phyloP scores from a whole-genome alignment of 441 rosid species.

The Gossypium gossypioides region DNA sequence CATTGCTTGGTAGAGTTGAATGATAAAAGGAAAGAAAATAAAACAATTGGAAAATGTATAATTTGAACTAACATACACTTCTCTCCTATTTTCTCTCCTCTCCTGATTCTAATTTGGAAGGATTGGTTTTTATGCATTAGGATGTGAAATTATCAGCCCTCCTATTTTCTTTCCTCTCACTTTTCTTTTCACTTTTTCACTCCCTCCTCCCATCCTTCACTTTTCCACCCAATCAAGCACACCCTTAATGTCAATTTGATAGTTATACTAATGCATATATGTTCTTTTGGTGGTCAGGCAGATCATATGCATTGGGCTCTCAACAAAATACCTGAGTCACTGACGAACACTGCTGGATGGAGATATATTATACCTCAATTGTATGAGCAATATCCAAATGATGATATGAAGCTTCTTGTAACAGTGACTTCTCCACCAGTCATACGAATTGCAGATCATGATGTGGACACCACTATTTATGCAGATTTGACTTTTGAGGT shows the following conservation, averaged over 20 bases:
- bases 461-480: conserved; percentile 37
- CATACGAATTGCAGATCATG: conserved; percentile 31
- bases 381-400: conserved; percentile 47
- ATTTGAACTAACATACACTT: too few relatives aligned
- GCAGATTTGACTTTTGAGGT: conserved; percentile 48
- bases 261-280: background rate
- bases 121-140: too few relatives aligned
- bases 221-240: too few relatives aligned
- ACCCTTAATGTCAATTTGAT: background rate
- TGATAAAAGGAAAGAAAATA: too few relatives aligned
- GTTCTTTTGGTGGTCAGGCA: conserved; percentile 38
- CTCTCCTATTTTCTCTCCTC: too few relatives aligned
- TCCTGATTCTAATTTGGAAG: too few relatives aligned
- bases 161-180: too few relatives aligned
- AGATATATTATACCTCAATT: conserved; percentile 54
- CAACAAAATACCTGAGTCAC: conserved; percentile 40
- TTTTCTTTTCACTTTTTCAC: too few relatives aligned
- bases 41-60: too few relatives aligned
- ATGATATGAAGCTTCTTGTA: conserved; percentile 42
- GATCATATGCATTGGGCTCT: conserved; percentile 52
- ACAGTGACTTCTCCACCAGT: conserved; percentile 55
- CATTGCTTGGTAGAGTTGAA: too few relatives aligned
- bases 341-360: conserved; percentile 69
- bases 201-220: too few relatives aligned
- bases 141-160: too few relatives aligned